Conservation (phyloP, 2,329 filamentous ascomycete genomes). For the Pseudogymnoascus sp. region DNA sequence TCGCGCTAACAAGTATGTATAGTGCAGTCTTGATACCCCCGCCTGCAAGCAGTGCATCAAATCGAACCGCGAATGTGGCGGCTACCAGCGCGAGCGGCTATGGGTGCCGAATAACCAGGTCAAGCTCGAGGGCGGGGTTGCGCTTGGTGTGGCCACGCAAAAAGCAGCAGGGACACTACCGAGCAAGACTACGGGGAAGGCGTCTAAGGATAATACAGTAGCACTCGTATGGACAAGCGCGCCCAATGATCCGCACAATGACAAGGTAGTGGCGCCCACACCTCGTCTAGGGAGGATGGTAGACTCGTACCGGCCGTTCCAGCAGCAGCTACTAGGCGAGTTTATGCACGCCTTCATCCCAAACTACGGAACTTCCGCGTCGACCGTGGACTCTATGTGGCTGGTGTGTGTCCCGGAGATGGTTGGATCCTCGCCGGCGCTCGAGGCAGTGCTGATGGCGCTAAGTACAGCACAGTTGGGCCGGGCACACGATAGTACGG, state of each 20-base stretch:
- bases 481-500: slow-evolving; percentile 22
- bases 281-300: neutral
- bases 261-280: neutral
- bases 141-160: neutral
- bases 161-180: neutral
- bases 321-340: slow-evolving; percentile 26
- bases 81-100: slow-evolving; percentile 48
- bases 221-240: neutral
- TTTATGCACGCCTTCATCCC: slow-evolving; percentile 25
- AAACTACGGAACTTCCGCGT: slow-evolving; percentile 3
- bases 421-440: slow-evolving; percentile 21
- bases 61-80: slow-evolving; percentile 50
- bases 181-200: neutral
- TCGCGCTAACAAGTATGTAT: neutral
- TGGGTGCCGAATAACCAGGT: slow-evolving; percentile 7
- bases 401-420: slow-evolving; percentile 24
- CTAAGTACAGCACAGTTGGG: slow-evolving; percentile 27
- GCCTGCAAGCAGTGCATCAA: slow-evolving; percentile 53
- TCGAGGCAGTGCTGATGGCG: slow-evolving; percentile 27
- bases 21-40: slow-evolving; percentile 58
- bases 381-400: slow-evolving; percentile 22
- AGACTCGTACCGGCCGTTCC: slow-evolving; percentile 11
- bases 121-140: neutral
- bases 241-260: neutral
- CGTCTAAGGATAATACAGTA: neutral